Evolutionary conservation across 2,329 filamentous ascomycete genomes (phyloP), one percentile per base, ranked within the genome.

Genomic region (Botrytis porri): DNA sequence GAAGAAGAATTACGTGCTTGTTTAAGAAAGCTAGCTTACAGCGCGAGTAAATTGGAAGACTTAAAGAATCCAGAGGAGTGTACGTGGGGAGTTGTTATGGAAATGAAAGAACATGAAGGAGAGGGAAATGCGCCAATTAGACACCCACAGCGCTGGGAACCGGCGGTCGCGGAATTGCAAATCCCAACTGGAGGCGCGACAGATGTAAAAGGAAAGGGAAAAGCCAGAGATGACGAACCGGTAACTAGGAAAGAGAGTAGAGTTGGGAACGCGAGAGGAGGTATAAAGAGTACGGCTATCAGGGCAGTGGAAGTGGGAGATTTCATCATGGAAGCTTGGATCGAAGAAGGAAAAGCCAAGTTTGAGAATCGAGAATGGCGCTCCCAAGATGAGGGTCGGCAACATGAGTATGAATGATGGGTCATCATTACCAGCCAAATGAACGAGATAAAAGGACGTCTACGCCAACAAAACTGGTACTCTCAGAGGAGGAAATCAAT

Each of bases 31-130:
- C 83, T 95, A 22, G 86, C 88, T 0, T 87, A 89, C 73, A 86
- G 88, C 4, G 88, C 86, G 14, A 86, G 89, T 74, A 85, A 84
- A 72, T 84, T 93, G 75, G 83, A 81, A 0, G 81, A 85, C 0
- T 80, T 94, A 35, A 60, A n/a, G 2, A 20, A 57, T 35, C 91
- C 92, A 0, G 82, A 85, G 2, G 87, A 87, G 1, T 94, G 92
- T 80, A 92, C 91, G 0, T 95, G 93, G 81, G 93, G 92, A 0
- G 81, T 95, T n/a, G 91, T 90, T 0, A 86, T 95, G 59, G 93
- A 95, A 81, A 80, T 95, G 75, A 88, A 87, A 57, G 88, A 91
- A 35, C 85, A 89, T 59, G 85, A 84, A 0, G 32, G 64, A 5
- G 45, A 67, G 45, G 64, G 64, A 0, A 67, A 86, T 18, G 77